Conservation (phyloP, 2,329 filamentous ascomycete species). For the Talaromyces atroroseus region DNA sequence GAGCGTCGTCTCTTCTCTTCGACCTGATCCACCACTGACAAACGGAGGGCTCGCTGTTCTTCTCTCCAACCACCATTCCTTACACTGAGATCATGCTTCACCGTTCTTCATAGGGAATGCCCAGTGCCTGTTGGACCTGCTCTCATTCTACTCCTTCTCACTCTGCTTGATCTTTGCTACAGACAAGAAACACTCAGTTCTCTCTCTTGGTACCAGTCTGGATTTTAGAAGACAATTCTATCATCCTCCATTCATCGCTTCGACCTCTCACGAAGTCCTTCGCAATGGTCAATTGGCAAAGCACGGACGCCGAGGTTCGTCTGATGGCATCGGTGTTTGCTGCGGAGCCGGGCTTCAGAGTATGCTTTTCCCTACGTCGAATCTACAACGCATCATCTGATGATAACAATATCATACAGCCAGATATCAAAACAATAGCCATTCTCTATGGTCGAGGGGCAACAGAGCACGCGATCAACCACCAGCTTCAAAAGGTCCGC, state of each 20-base stretch:
- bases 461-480: conserved; percentile 46
- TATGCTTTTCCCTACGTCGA: conserved; percentile 8
- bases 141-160: neutral
- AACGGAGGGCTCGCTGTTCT: neutral
- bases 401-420: conserved; percentile 26
- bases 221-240: neutral
- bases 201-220: neutral
- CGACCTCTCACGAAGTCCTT: neutral
- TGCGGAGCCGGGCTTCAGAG: conserved; percentile 23
- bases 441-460: conserved; percentile 41
- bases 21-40: neutral
- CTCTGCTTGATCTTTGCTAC: neutral
- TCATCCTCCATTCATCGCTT: neutral
- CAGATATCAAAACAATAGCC: conserved; percentile 42
- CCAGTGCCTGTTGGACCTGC: neutral
- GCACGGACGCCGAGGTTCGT: conserved; percentile 20
- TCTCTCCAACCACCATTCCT: neutral
- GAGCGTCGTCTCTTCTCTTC: neutral
- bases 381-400: neutral
- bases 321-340: conserved; percentile 25
- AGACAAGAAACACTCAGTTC: neutral
- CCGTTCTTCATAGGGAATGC: neutral
- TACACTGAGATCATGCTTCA: neutral
- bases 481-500: conserved; percentile 42
- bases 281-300: conserved; percentile 30